phyloP scores from a whole-genome alignment of 805 yeast genomes.

The Spathaspora gorwiae region DNA sequence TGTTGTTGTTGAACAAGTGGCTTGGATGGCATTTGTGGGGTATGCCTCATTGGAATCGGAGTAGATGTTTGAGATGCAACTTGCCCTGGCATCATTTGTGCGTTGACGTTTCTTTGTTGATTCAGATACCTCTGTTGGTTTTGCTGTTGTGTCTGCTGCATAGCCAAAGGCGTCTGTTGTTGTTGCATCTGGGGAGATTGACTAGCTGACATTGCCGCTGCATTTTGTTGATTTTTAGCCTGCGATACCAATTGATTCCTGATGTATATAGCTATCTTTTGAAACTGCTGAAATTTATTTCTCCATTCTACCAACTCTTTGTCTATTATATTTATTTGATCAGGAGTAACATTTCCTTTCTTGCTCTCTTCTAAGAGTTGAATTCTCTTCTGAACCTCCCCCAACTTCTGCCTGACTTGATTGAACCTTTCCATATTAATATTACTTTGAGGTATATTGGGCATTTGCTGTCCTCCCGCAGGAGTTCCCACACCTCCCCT shows the following conservation, averaged over 20 bases:
- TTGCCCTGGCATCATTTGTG: conserved; percentile 2
- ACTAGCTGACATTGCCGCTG: conserved; percentile 7
- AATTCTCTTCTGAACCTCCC: conserved; percentile 47
- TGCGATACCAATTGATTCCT: conserved; percentile 36
- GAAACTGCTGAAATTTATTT: conserved; percentile 45
- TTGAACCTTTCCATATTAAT: conserved; percentile 38
- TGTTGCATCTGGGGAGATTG: conserved; percentile 4
- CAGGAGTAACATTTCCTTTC: conserved; percentile 40
- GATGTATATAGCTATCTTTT: conserved; percentile 47
- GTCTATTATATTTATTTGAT: conserved; percentile 39
- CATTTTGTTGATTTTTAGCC: conserved; percentile 12
- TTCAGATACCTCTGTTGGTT: conserved; percentile 1
- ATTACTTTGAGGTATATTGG: conserved; percentile 13
- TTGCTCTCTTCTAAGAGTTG: conserved; percentile 48
- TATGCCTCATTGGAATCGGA: conserved; percentile 8
- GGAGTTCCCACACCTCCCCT: background rate
- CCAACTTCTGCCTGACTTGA: conserved; percentile 43
- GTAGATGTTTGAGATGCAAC: conserved; percentile 6
- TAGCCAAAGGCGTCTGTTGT: conserved; percentile 2
- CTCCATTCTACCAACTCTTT: conserved; percentile 47
- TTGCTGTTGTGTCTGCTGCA: conserved; percentile 2
- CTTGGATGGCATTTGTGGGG: conserved; percentile 7
- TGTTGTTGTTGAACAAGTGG: conserved; percentile 1
- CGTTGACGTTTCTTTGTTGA: background rate
- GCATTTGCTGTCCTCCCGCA: conserved; percentile 4